phyloP scores from a whole-genome alignment of 2,329 filamentous ascomycete genomes.

The Aurifilum marmelostoma region DNA sequence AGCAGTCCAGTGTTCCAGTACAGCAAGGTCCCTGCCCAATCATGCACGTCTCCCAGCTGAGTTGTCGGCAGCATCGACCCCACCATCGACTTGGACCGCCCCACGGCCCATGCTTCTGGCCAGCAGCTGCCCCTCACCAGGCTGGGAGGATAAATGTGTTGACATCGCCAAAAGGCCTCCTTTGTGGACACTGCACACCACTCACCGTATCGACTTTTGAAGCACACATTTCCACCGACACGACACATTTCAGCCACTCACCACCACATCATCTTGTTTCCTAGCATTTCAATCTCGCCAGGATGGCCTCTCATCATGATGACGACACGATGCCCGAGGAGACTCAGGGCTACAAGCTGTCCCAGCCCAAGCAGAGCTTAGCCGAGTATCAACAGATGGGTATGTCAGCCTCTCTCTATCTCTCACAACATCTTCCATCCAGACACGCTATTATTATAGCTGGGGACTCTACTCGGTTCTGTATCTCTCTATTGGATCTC shows the following conservation, averaged over 20 bases:
- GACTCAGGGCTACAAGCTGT: slow-evolving; percentile 97
- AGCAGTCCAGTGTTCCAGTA: slow-evolving; percentile 19
- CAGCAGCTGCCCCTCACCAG: slow-evolving; percentile 17
- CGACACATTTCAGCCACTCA: slow-evolving; percentile 1
- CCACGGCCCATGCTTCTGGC: slow-evolving; percentile 15
- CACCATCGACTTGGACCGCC: slow-evolving; percentile 13
- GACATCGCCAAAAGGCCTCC: slow-evolving; percentile 24
- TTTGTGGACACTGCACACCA: slow-evolving; percentile 17
- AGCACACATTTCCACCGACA: not conserved
- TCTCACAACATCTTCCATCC: not conserved
- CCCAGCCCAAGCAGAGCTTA: slow-evolving; percentile 93
- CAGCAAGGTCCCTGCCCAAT: slow-evolving; percentile 22
- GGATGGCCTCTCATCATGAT: slow-evolving; percentile 70
- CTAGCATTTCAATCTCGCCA: slow-evolving; percentile 35
- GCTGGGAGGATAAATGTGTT: slow-evolving; percentile 27
- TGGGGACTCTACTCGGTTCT: no score
- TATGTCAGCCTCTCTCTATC: slow-evolving; percentile 51
- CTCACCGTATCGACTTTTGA: slow-evolving; percentile 26
- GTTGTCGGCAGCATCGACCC: slow-evolving; percentile 9
- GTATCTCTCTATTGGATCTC: not conserved
- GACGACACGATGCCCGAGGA: slow-evolving; percentile 86
- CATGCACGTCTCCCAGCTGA: slow-evolving; percentile 21
- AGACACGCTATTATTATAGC: no score
- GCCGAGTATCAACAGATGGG: slow-evolving; percentile 93
- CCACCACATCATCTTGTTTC: not conserved